Base-by-base conservation (phyloP, 2,329 filamentous ascomycete species). In the Helicocarpus griseus region DNA sequence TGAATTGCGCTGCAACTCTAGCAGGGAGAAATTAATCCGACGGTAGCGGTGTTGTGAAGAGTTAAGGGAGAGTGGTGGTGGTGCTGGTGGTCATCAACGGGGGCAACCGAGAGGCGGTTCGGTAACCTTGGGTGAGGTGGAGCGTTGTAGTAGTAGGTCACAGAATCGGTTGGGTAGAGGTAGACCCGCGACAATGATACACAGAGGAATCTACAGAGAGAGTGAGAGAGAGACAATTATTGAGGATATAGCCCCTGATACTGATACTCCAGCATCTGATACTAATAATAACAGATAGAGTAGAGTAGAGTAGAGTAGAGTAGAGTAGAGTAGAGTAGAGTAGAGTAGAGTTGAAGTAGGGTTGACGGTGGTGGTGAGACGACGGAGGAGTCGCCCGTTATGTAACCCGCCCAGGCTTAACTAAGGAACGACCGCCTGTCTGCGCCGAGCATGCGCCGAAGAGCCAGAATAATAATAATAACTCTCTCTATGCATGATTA, bases 1-100 rank as follows among this genome's bases (percentile, higher is more conserved):
- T 13, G 46, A 48, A 49, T 41, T 41, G 39, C 38, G 28, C 48
- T 19, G 49, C 41, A 48, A 51, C 48, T 35, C 41, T 21, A 5
- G 14, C 22, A 41, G 21, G 19, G 39, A 17, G 17, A 21, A 24
- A 24, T 13, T n/a, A n/a, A n/a, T n/a, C n/a, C n/a, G n/a, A n/a
- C n/a, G n/a, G n/a, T 13, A 9, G 21, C 19, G 39, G 21, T 28
- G 39, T 26, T 14, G 7, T 9, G 39, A 5, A 1, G 26, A n/a
- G 5, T 29, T 22, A 19, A n/a, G 26, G 36, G 7, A n/a, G 41
- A n/a, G 11, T 1, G 26, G 6, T 8, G 26, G 28, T 33, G 43
- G 28, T 21, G 26, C 4, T 28, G 40, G 28, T 21, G 29, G 19
- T 31, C 3, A n/a, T 45, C n/a, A 22, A 40, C 29, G n/a, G 35